Base-by-base conservation (phyloP, 495 filamentous ascomycete species). In the Neurospora sp. region DNA sequence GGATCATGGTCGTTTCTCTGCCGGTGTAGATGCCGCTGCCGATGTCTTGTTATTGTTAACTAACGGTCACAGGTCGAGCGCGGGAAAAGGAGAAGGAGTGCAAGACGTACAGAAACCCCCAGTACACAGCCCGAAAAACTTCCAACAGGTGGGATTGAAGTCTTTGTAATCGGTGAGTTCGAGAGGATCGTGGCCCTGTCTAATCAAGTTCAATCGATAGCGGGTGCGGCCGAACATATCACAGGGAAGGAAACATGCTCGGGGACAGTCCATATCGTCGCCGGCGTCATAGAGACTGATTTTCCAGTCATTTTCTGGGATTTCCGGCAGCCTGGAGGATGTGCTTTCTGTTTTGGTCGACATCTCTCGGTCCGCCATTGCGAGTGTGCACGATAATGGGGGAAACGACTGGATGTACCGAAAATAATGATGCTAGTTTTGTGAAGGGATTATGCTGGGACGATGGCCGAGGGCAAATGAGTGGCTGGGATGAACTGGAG, bases 21-120 rank as follows among this genome's bases (percentile, higher is more conserved):
- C 39, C 76, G 10, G 74, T 75, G 72, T 76, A 75, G 41, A 79
- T 69, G n/a, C 77, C 77, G 39, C 77, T 79, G 71, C 77, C 77
- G 59, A 79, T 73, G 44, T 71, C 77, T 77, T 22, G 16, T 12
- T 12, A 10, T 22, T 22, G 35, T 46, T 42, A 71, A 40, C 16
- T 68, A 41, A 68, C 0, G 61, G 12, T 44, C 35, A 22, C 31
- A 61, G 39, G 22, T 2, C 39, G 14, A 53, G 53, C 4, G 0
- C 1, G 42, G 35, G 0, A 6, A 12, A n/a, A 16, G 10, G 9
- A 70, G 39, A 31, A 16, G 6, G 39, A 6, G 22, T 6, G 39
- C 44, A n/a, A 70, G 44, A 39, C 53, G 6, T 77, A 77, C 76
- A 72, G 5, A 76, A 40, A 38, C 59, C 46, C 20, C 10, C 72